These are phyloP conservation scores for Hordeum pubiflorum DNA, from an alignment of 202 grass and related monocot species.

Conservation along the genomic window DNA sequence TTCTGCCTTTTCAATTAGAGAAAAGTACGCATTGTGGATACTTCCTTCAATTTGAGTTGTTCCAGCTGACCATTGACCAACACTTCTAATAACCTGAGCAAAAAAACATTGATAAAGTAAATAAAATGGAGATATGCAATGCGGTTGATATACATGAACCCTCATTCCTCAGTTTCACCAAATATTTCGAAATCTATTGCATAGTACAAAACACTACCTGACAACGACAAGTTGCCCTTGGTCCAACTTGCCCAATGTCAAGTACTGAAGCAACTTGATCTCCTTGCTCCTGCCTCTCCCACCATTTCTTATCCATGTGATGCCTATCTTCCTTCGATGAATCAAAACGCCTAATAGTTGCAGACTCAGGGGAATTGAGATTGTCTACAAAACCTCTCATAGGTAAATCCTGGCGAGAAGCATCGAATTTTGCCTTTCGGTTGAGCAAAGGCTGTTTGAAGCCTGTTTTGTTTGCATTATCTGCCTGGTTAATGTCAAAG, in stretches of 20 bases:
- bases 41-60: conserved; percentile 91
- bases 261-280: conserved; percentile 66
- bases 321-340: conserved; percentile 32
- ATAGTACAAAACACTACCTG: conserved; percentile 53
- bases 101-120: conserved; percentile 6
- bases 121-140: not conserved
- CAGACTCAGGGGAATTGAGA: conserved; percentile 35
- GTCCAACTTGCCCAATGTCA: conserved; percentile 83
- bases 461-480: conserved; percentile 40
- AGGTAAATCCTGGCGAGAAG: conserved; percentile 72
- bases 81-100: conserved; percentile 78
- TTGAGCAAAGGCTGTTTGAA: conserved; percentile 61
- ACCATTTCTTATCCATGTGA: conserved; percentile 71
- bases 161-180: not conserved
- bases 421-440: conserved; percentile 66
- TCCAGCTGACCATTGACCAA: conserved; percentile 90
- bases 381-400: conserved; percentile 93
- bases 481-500: conserved; percentile 42
- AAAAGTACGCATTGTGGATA: conserved; percentile 83
- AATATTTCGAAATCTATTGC: conserved; percentile 10
- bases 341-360: conserved; percentile 41
- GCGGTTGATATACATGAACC: not conserved
- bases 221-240: conserved; percentile 66
- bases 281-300: conserved; percentile 88
- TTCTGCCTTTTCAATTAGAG: conserved; percentile 81